These are phyloP conservation scores for Filosporella fistucella DNA, from an alignment of 495 filamentous ascomycete genomes.

Conservation along the genomic window DNA sequence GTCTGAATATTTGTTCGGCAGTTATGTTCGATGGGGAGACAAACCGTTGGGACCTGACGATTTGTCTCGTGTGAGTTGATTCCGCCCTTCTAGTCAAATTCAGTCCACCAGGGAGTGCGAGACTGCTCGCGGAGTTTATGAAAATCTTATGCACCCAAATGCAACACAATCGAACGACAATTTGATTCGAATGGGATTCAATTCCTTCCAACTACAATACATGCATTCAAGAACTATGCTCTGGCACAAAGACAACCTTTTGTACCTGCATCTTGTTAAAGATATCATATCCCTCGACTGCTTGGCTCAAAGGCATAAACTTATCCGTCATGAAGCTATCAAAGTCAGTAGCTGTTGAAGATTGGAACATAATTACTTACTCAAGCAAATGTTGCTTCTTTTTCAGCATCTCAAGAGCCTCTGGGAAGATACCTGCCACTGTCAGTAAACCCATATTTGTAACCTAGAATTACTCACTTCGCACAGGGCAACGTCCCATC, in stretches of 20 bases:
- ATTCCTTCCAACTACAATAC: too few relatives aligned
- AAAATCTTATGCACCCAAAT: too few relatives aligned
- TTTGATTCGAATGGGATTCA: too few relatives aligned
- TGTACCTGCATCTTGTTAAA: conserved; percentile 93
- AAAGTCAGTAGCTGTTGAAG: conserved; percentile 18
- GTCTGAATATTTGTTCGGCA: too few relatives aligned
- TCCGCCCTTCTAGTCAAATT: too few relatives aligned
- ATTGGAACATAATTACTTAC: conserved; percentile 44
- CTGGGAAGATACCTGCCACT: conserved; percentile 51
- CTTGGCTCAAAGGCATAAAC: conserved; percentile 82
- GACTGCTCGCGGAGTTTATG: too few relatives aligned
- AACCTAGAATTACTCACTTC: conserved; percentile 40
- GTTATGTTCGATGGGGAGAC: too few relatives aligned
- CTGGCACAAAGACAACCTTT: conserved; percentile 64
- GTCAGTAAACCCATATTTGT: neutral
- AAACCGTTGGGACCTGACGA: too few relatives aligned
- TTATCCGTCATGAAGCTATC: conserved; percentile 88
- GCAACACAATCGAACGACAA: too few relatives aligned
- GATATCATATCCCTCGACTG: conserved; percentile 83
- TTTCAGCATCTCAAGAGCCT: conserved; percentile 73
- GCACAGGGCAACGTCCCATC: conserved; percentile 91
- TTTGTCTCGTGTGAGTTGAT: too few relatives aligned
- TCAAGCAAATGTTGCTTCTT: conserved; percentile 77
- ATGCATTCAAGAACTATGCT: conserved; percentile 9
- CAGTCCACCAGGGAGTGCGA: too few relatives aligned